These are phyloP conservation scores for Podospora sp. DNA, from an alignment of 495 filamentous ascomycete genomes.

Conservation along the genomic window DNA sequence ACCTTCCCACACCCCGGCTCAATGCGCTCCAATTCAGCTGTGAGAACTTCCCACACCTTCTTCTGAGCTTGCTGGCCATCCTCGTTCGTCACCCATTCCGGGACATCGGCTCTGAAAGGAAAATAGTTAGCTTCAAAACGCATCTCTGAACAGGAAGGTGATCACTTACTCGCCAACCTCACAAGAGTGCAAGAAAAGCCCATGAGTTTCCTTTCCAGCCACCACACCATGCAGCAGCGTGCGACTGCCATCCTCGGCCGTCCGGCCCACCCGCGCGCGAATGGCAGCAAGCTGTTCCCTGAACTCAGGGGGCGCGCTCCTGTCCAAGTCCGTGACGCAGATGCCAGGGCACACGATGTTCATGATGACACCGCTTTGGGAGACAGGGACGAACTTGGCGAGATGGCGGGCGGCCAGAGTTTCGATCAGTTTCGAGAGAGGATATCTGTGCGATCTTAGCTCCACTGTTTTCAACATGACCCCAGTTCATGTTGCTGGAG, in stretches of 20 bases:
- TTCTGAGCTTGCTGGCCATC: slow-evolving; percentile 10
- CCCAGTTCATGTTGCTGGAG: not conserved
- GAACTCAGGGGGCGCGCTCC: slow-evolving; percentile 19
- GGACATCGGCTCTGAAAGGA: slow-evolving; percentile 5
- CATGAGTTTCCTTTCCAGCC: slow-evolving; percentile 38
- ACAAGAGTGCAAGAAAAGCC: slow-evolving; percentile 24
- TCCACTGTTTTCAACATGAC: not conserved
- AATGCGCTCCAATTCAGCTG: slow-evolving; percentile 17
- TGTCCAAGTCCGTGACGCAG: slow-evolving; percentile 42
- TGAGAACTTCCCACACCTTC: slow-evolving; percentile 19
- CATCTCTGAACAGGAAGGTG: not conserved
- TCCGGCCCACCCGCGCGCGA: slow-evolving; percentile 28
- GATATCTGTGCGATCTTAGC: slow-evolving; percentile 2
- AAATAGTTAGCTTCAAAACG: not conserved
- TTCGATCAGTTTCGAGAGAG: slow-evolving; percentile 26
- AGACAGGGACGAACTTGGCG: slow-evolving; percentile 20
- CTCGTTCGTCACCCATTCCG: slow-evolving; percentile 25
- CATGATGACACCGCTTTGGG: slow-evolving; percentile 36
- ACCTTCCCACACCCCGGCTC: slow-evolving; percentile 2
- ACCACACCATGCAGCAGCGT: slow-evolving; percentile 43
- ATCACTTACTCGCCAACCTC: slow-evolving; percentile 19
- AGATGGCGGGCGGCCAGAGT: slow-evolving; percentile 28
- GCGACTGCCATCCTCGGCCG: slow-evolving; percentile 45
- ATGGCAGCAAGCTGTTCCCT: not conserved
- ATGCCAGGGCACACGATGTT: slow-evolving; percentile 47